Evolutionary conservation across 176 grass and related monocot genomes (phyloP).

Genomic region (Rhynchospora breviuscula): DNA sequence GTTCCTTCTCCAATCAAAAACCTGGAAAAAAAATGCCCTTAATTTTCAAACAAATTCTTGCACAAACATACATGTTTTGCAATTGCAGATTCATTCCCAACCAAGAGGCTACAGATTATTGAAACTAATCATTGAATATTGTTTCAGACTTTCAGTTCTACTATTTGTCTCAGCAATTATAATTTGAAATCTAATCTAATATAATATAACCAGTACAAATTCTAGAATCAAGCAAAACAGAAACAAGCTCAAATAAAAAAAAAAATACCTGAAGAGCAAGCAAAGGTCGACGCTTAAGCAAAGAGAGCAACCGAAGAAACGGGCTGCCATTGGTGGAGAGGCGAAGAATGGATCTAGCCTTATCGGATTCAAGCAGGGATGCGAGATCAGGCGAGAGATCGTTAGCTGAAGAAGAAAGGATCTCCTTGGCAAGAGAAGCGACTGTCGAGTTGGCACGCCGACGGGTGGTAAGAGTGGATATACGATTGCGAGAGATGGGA

Average conservation of each 20-base stretch:
- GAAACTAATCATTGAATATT: no score
- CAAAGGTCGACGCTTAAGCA: conserved; percentile 22
- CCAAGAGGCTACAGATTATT: no score
- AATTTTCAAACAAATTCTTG: conserved; percentile 11
- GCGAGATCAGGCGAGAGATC: neutral
- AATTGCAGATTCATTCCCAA: no score
- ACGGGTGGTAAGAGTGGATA: neutral
- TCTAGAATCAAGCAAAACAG: neutral
- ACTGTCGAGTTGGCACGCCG: neutral
- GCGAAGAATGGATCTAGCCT: conserved; percentile 5
- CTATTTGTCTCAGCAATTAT: neutral
- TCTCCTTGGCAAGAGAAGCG: neutral
- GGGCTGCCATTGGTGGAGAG: conserved; percentile 1
- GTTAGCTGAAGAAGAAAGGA: neutral
- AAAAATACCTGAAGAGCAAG: conserved; percentile 27
- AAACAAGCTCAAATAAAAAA: neutral
- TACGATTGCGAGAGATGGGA: neutral
- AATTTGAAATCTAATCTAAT: neutral
- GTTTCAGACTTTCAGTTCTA: no score
- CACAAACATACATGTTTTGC: neutral
- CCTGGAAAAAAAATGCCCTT: conserved; percentile 14
- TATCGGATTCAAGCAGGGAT: conserved; percentile 20
- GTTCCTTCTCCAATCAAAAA: conserved; percentile 35
- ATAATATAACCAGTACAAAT: neutral
- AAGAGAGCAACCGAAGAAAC: conserved; percentile 22